These are phyloP conservation scores for Sorghum bicolor DNA, from an alignment of 176 grass and related monocot genomes.

Conservation along the genomic window Sorghum_bicolor_NCBIv3 NC_012876.2:39026501-39027000, in stretches of 20 bases:
- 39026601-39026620: too few relatives aligned
- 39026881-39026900: neutral
- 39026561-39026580: neutral
- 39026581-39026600: too few relatives aligned
- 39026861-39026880: neutral
- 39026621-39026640: too few relatives aligned
- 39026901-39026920: neutral
- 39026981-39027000: slow-evolving; percentile 40
- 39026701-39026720: neutral
- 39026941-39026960: neutral
- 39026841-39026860: neutral
- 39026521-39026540: too few relatives aligned
- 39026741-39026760: neutral
- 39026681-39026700: neutral
- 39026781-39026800: slow-evolving; percentile 1
- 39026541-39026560: neutral
- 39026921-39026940: neutral
- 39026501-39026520: too few relatives aligned
- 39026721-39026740: neutral
- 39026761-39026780: neutral
- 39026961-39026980: neutral
- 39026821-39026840: neutral
- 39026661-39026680: too few relatives aligned
- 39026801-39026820: slow-evolving; percentile 28
- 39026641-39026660: too few relatives aligned